These are phyloP conservation scores for Iberis pinnata DNA, from an alignment of 345 rosid species.

Conservation along the genomic window DNA sequence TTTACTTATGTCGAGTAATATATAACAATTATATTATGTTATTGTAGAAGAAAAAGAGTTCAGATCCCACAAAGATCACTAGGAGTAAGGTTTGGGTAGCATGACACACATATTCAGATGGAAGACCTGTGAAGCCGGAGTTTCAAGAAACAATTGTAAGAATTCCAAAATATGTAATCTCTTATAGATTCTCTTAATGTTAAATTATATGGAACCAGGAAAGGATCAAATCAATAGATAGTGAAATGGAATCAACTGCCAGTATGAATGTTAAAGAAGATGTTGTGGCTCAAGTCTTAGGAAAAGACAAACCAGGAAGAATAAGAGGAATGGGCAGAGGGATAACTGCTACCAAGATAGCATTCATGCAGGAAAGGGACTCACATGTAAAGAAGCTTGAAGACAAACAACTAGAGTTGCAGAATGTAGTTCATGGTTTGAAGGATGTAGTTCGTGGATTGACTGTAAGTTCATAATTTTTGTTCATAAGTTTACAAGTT, in stretches of 20 bases:
- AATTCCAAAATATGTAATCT: not conserved
- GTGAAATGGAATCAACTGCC: not conserved
- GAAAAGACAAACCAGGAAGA: not conserved
- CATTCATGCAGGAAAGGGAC: not conserved
- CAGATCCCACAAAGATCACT: not conserved
- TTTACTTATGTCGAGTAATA: not conserved
- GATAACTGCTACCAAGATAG: not conserved
- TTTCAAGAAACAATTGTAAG: not conserved
- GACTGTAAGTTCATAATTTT: no score
- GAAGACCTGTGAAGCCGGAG: not conserved
- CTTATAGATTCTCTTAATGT: not conserved
- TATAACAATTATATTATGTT: not conserved
- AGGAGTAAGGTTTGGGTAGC: not conserved
- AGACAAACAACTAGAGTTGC: not conserved
- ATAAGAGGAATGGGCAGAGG: not conserved
- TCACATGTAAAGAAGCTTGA: not conserved
- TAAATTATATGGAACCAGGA: not conserved
- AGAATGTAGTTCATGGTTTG: not conserved
- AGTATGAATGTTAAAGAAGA: not conserved
- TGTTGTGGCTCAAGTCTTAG: not conserved
- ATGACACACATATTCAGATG: slow-evolving; percentile 2
- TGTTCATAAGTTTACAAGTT: no score
- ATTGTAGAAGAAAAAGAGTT: not conserved
- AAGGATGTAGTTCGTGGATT: not conserved
- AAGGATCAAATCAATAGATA: not conserved